Evolutionary conservation across 768 basidiomycete species (phyloP), one percentile per base, ranked within the genome.

Genomic region (Lactarius akahatsu): DNA sequence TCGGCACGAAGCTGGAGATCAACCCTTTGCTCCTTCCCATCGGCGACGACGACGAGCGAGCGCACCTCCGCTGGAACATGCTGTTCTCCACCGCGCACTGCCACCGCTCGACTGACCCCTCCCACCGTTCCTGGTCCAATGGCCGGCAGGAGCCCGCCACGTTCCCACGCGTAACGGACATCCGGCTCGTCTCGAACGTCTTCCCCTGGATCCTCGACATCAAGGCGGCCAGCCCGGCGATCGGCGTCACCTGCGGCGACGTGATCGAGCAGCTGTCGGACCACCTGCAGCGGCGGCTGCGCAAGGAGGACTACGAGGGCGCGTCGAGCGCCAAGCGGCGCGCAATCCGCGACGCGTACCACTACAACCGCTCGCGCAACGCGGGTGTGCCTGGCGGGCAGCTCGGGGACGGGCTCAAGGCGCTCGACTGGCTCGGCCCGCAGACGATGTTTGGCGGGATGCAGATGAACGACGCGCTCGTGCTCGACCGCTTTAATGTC

Each of bases 21-120:
- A 91, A 92, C 72, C 89, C 90, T 0, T 79, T 91, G 30, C 77
- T 91, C 18, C 71, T 76, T 0, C 85, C 86, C 3, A 23, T 72
- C 72, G 50, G 77, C 75, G 66, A 78, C 28, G 75, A 81, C 0
- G 79, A 80, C 10, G 80, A 83, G 1, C 75, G 77, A 32, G 80
- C 82, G 6, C 83, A 84, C 72, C 77, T 92, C 54, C 84, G 82
- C 57, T 91, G 90, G 89, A 88, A 89, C 76, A 88, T 92, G 86
- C 80, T 89, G 50, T 90, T 86, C 73, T 77, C 79, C 7, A 82
- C 88, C 7, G 82, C 80, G 47, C 80, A 84, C 65, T 85, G 86
- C 62, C 83, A 83, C 70, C 83, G 86, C 64, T 88, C 86, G 4
- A 80, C 78, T n/a, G 90, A 91, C 64, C 79, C 82, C 4, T 68